phyloP scores from a whole-genome alignment of 2,329 filamentous ascomycete species.

The Stachybotrys echinatus region DNA sequence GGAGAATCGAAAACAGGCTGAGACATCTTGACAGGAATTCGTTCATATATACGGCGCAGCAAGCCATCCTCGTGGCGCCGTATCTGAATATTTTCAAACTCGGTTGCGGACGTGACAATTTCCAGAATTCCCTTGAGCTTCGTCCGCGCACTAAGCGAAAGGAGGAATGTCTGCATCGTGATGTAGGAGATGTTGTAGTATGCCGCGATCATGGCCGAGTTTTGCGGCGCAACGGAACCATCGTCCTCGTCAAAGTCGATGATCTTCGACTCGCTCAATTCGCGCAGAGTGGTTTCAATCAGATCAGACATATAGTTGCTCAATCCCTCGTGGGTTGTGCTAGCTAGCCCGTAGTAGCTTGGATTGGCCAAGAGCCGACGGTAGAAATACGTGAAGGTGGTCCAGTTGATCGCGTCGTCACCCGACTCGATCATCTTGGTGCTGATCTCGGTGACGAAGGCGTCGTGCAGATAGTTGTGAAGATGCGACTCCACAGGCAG shows the following conservation, averaged over 20 bases:
- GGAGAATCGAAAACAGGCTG: conserved; percentile 84
- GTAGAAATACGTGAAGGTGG: conserved; percentile 98
- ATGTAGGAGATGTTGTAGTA: conserved; percentile 99
- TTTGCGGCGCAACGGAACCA: conserved; percentile 81
- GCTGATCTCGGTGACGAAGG: conserved; percentile 95
- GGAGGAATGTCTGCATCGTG: conserved; percentile 96
- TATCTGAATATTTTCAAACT: conserved; percentile 94
- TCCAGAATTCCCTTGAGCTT: conserved; percentile 97
- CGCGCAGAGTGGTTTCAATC: conserved; percentile 87
- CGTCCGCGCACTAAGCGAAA: conserved; percentile 81
- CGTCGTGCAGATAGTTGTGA: conserved; percentile 86
- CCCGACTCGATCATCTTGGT: conserved; percentile 93
- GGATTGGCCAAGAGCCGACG: conserved; percentile 90
- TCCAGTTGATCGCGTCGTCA: conserved; percentile 97
- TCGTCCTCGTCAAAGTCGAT: conserved; percentile 95
- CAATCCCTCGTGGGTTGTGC: conserved; percentile 86
- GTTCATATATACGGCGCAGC: conserved; percentile 87
- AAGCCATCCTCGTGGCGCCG: conserved; percentile 86
- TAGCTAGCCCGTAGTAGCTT: conserved; percentile 88
- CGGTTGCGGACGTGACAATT: conserved; percentile 92
- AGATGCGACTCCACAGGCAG: conserved; percentile 93
- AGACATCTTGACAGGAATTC: conserved; percentile 91
- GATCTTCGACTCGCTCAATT: conserved; percentile 87
- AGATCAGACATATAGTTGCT: conserved; percentile 91
- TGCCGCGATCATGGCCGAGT: conserved; percentile 95